phyloP scores from a whole-genome alignment of 306 rosid species.

The Boehmeria nivea region DNA sequence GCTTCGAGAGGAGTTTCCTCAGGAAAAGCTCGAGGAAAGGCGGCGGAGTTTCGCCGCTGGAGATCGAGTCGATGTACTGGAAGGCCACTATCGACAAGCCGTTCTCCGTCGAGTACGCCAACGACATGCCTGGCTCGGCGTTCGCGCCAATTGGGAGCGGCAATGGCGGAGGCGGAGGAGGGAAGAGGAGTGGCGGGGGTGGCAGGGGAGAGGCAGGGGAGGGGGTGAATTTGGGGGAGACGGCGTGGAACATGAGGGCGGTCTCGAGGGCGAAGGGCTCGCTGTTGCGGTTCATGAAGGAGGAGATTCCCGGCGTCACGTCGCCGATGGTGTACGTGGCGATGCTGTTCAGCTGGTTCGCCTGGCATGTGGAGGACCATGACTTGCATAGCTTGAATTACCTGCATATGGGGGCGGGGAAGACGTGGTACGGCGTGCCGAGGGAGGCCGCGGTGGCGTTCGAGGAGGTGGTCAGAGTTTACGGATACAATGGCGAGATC shows the following conservation, averaged over 20 bases:
- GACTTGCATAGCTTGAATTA: slow-evolving; percentile 95
- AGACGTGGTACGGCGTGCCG: slow-evolving; percentile 97
- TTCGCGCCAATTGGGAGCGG: slow-evolving; percentile 36
- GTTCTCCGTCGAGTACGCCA: slow-evolving; percentile 85
- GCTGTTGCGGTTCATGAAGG: slow-evolving; percentile 91
- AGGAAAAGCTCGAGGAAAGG: slow-evolving; percentile 45
- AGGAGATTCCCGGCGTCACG: slow-evolving; percentile 97
- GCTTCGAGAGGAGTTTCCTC: slow-evolving; percentile 61
- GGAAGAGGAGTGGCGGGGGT: slow-evolving; percentile 47
- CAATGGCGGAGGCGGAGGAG: slow-evolving; percentile 10
- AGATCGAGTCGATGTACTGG: slow-evolving; percentile 82
- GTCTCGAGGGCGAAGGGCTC: slow-evolving; percentile 86
- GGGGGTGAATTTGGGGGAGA: slow-evolving; percentile 58
- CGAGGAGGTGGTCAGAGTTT: slow-evolving; percentile 90
- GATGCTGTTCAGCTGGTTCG: slow-evolving; percentile 98
- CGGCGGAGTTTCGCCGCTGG: slow-evolving; percentile 43
- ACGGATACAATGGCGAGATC: slow-evolving; percentile 90
- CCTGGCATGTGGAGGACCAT: slow-evolving; percentile 99
- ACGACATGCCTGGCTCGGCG: slow-evolving; percentile 99
- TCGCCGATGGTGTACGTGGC: slow-evolving; percentile 96
- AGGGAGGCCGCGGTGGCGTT: slow-evolving; percentile 90
- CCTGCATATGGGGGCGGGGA: slow-evolving; percentile 85
- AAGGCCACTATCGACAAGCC: slow-evolving; percentile 91
- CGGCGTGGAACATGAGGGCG: slow-evolving; percentile 92
- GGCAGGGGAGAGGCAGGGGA: slow-evolving; percentile 41